Conservation (phyloP, 2,329 filamentous ascomycete genomes). For the Calonectria hongkongensis region DNA sequence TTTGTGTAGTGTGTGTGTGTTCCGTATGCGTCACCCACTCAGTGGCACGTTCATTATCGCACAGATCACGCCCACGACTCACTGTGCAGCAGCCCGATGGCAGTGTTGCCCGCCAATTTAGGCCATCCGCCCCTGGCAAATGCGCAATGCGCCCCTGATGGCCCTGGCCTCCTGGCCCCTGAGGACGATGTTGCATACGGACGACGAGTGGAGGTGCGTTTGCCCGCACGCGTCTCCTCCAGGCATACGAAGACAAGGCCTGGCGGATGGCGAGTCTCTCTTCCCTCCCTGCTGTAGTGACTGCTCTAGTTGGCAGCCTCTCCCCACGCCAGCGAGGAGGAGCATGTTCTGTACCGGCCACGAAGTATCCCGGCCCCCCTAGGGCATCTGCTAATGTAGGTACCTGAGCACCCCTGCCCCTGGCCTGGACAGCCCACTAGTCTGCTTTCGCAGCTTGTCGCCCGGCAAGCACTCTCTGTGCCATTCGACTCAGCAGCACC, state of each 20-base stretch:
- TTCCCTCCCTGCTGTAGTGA: neutral
- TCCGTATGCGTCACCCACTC: constrained; percentile 11
- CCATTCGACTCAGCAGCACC: constrained; percentile 12
- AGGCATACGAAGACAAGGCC: constrained; percentile 2
- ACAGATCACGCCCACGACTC: constrained; percentile 20
- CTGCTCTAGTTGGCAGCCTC: constrained; percentile 13
- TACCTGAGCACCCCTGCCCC: constrained; percentile 36
- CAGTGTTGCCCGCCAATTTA: constrained; percentile 31
- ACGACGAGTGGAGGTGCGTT: constrained; percentile 18
- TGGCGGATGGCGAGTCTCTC: neutral
- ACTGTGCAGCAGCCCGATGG: constrained; percentile 13
- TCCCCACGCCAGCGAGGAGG: constrained; percentile 9
- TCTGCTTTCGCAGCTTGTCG: constrained; percentile 3
- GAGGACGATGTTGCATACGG: neutral
- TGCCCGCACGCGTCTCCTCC: neutral
- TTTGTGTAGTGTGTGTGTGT: constrained; percentile 2
- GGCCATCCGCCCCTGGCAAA: constrained; percentile 33
- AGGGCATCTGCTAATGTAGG: constrained; percentile 37
- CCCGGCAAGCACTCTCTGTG: constrained; percentile 1
- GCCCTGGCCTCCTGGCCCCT: constrained; percentile 45
- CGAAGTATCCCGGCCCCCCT: constrained; percentile 18
- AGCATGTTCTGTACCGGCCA: constrained; percentile 13
- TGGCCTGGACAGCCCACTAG: constrained; percentile 17
- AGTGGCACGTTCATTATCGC: constrained; percentile 24
- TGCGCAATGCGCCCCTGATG: constrained; percentile 51